Percentiles rank a stretch among this genome's conserved stretches.
phyloP scores from a whole-genome alignment of 2,329 filamentous ascomycete genomes.

The Ceratocystis ficicola region DNA sequence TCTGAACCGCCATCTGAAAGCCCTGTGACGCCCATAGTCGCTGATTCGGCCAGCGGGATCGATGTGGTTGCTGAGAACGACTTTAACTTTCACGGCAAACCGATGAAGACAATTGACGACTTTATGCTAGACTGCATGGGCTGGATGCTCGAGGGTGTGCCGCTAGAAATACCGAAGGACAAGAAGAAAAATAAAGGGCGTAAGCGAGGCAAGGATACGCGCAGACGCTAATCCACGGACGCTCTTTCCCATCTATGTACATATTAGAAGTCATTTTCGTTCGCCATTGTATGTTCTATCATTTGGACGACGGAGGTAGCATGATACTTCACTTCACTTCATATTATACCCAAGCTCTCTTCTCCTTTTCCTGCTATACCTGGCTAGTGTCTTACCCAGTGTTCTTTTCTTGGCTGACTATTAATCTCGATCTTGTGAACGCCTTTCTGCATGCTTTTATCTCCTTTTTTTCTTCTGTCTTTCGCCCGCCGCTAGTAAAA shows the following conservation, averaged over 20 bases:
- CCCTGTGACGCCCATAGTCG: slow-evolving; percentile 11
- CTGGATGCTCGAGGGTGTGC: slow-evolving; percentile 45
- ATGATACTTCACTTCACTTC: not conserved
- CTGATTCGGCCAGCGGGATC: slow-evolving; percentile 26
- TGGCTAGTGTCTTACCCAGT: not conserved
- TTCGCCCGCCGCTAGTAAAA: not conserved
- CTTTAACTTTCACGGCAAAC: slow-evolving; percentile 46
- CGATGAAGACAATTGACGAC: slow-evolving; percentile 55
- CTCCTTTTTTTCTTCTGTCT: not conserved
- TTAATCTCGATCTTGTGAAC: not conserved
- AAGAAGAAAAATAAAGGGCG: slow-evolving; percentile 51
- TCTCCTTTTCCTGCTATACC: not conserved
- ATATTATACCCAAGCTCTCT: not conserved
- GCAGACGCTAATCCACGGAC: slow-evolving; percentile 35
- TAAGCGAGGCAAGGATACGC: slow-evolving; percentile 42
- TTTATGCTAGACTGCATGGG: slow-evolving; percentile 63
- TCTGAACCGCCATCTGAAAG: slow-evolving; percentile 10
- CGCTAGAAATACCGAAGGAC: slow-evolving; percentile 51
- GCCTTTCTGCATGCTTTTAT: not conserved
- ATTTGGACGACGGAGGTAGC: not conserved
- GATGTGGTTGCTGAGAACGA: slow-evolving; percentile 36
- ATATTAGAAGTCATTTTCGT: not conserved
- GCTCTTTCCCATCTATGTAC: not conserved
- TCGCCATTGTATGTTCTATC: not conserved
- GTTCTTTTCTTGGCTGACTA: not conserved